Percentiles rank a stretch among this genome's conserved stretches.
Conservation (phyloP, 768 basidiomycete genomes). For the Tricholoma sp. region DNA sequence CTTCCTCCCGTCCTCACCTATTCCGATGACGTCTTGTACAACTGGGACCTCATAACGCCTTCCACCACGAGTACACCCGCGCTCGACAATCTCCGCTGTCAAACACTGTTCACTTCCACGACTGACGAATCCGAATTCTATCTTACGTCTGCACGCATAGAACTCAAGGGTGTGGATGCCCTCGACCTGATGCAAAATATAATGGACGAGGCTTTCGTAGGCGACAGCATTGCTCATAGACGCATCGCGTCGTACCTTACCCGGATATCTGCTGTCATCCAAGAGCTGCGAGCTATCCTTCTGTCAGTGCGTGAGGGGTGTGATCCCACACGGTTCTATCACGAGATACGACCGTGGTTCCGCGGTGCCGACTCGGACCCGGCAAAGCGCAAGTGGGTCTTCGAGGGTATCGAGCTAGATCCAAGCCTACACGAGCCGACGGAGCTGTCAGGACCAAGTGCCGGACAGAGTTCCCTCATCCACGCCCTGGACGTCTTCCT, state of each 20-base stretch:
- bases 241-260: constrained; percentile 63
- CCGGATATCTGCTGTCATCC: constrained; percentile 59
- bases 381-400: constrained; percentile 42
- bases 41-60: constrained; percentile 50
- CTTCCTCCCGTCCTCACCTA: constrained; percentile 88
- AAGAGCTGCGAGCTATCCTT: constrained; percentile 57
- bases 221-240: constrained; percentile 56
- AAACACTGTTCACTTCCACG: constrained; percentile 73
- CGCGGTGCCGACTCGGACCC: constrained; percentile 58
- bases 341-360: constrained; percentile 76
- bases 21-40: constrained; percentile 89
- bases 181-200: constrained; percentile 81
- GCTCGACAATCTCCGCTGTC: constrained; percentile 56
- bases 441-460: constrained; percentile 73
- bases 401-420: constrained; percentile 53
- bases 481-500: constrained; percentile 72
- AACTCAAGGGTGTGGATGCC: constrained; percentile 78
- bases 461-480: constrained; percentile 77
- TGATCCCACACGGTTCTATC: constrained; percentile 69
- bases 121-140: constrained; percentile 85
- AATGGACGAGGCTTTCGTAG: constrained; percentile 86
- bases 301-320: constrained; percentile 64
- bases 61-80: constrained; percentile 35
- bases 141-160: constrained; percentile 79
- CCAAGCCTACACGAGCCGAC: constrained; percentile 36